These are phyloP conservation scores for Chlorella sp. DNA, from an alignment of 139 green algal genomes.

Conservation along the genomic window DNA sequence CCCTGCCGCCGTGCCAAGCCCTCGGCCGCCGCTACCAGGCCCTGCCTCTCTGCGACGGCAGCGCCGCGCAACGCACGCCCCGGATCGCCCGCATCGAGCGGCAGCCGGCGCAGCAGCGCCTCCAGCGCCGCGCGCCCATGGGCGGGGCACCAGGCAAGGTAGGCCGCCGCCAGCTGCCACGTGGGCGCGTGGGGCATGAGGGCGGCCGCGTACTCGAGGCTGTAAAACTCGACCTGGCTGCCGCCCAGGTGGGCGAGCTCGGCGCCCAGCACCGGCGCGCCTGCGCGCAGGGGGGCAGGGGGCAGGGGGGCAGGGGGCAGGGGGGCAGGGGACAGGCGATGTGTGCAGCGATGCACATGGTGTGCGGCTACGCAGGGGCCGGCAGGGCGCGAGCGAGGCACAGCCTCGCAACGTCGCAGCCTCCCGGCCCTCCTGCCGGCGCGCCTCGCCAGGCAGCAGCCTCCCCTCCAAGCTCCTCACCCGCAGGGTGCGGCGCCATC, in stretches of 20 bases:
- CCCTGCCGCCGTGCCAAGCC: conserved; percentile 38
- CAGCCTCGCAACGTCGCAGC: no score
- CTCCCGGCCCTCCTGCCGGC: no score
- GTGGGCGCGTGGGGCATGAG: conserved; percentile 42
- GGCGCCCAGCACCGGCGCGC: conserved; percentile 1
- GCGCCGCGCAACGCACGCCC: conserved; percentile 40
- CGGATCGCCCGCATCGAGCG: conserved; percentile 38
- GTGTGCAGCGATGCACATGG: no score
- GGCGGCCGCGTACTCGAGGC: conserved; percentile 48
- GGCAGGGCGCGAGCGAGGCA: no score
- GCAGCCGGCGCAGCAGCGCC: conserved; percentile 53
- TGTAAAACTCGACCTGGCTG: conserved; percentile 48
- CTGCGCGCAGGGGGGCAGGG: neutral
- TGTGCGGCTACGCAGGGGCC: no score
- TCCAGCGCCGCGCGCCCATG: conserved; percentile 62
- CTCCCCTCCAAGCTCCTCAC: neutral
- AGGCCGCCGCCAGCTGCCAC: conserved; percentile 56
- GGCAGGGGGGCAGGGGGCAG: neutral
- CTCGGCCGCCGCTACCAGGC: conserved; percentile 28
- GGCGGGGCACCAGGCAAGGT: conserved; percentile 70
- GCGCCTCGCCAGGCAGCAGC: neutral
- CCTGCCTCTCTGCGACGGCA: conserved; percentile 35
- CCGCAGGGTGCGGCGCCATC: conserved; percentile 43
- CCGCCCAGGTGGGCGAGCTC: conserved; percentile 30
- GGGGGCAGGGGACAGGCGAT: neutral